A percentile compares a stretch with the other conserved stretches of the same genome.
These are phyloP conservation scores for Pneumocystis jirovecii DNA, from an alignment of 1,139 yeast species.

Conservation along the genomic window DNA sequence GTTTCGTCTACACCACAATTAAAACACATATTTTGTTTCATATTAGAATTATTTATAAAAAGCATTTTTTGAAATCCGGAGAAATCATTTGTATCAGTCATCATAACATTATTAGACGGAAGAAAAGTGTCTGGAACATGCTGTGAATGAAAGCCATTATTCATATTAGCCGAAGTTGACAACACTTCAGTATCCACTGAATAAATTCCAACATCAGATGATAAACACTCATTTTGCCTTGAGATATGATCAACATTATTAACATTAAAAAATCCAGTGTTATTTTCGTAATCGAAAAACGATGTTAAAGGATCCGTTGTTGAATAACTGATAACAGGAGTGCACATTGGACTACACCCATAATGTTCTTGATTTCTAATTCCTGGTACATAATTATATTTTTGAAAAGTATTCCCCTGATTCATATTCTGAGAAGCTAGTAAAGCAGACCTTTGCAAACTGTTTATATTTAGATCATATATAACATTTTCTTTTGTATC, in stretches of 20 bases:
- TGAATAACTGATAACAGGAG: not conserved
- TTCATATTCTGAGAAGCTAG: not conserved
- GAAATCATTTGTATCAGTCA: not conserved
- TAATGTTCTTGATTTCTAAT: not conserved
- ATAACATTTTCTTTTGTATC: not conserved
- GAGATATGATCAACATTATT: not conserved
- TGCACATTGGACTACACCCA: not conserved
- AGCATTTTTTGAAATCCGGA: not conserved
- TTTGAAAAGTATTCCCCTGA: not conserved
- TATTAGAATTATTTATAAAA: not conserved
- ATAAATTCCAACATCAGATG: not conserved
- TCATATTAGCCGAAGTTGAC: not conserved
- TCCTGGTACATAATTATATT: not conserved
- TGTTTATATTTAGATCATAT: not conserved
- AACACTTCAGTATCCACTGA: not conserved
- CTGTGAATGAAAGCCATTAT: not conserved
- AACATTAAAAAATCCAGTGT: too few species aligned
- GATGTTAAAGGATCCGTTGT: not conserved
- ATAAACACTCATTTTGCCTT: not conserved
- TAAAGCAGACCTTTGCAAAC: not conserved
- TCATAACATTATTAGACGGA: not conserved
- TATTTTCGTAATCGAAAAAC: not conserved
- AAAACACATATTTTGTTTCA: conserved; percentile 27
- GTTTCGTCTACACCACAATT: conserved; percentile 57
- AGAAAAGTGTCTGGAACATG: not conserved